Evolutionary conservation across 768 basidiomycete species (phyloP).

Genomic region (Lyophyllum shimeji): DNA sequence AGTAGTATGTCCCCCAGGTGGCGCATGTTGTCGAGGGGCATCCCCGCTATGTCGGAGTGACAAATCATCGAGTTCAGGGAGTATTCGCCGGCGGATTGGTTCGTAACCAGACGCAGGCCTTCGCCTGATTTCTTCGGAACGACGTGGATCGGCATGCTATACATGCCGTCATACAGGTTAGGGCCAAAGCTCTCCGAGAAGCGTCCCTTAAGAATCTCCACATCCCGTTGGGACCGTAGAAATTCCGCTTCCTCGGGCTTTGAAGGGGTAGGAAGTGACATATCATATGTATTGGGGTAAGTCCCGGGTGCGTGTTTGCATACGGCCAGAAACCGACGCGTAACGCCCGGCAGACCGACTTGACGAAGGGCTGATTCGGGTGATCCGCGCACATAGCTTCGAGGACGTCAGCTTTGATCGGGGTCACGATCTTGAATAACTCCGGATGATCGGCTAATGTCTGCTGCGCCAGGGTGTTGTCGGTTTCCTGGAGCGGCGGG

Average conservation of each 20-base stretch:
- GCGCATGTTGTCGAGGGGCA: constrained; percentile 19
- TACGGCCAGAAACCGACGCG: constrained; percentile 41
- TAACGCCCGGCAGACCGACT: constrained; percentile 24
- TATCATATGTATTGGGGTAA: not conserved
- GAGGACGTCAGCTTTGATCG: constrained; percentile 31
- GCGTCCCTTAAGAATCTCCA: not conserved
- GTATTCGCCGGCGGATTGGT: constrained; percentile 32
- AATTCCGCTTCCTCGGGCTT: not conserved
- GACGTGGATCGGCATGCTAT: constrained; percentile 15
- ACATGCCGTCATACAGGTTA: constrained; percentile 20
- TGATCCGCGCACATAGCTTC: constrained; percentile 24
- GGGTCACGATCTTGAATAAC: constrained; percentile 22
- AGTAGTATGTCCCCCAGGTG: constrained; percentile 12
- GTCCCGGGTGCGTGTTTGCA: not conserved
- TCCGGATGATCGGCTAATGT: not conserved
- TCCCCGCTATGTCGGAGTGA: not conserved
- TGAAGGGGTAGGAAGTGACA: not conserved
- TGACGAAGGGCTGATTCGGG: constrained; percentile 34
- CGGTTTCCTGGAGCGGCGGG: not conserved
- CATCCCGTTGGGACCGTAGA: not conserved
- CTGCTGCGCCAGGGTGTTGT: not conserved
- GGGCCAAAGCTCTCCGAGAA: constrained; percentile 23
- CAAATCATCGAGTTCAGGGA: constrained; percentile 27
- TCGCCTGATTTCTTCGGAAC: constrained; percentile 29
- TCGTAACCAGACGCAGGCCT: constrained; percentile 33